Evolutionary conservation across 2,329 filamentous ascomycete species (phyloP).

Genomic region (Paecilomyces niveus): DNA sequence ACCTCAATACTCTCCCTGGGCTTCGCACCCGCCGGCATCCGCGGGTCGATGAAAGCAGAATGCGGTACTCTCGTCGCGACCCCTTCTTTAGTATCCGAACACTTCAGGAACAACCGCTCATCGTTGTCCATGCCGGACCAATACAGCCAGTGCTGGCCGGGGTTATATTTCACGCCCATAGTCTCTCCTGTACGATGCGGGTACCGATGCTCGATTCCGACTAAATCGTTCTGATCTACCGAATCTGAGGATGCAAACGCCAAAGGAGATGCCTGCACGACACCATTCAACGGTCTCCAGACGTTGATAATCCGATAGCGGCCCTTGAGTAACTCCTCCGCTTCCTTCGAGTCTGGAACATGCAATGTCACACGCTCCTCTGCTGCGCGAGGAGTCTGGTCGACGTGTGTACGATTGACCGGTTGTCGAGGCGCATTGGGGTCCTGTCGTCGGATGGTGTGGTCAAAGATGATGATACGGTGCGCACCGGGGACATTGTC

Average conservation of each 20-base stretch:
- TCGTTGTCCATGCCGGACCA: slow-evolving; percentile 68
- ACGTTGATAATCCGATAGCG: slow-evolving; percentile 83
- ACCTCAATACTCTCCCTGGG: slow-evolving; percentile 86
- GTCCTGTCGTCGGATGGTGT: slow-evolving; percentile 68
- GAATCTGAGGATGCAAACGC: slow-evolving; percentile 51
- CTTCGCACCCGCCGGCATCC: slow-evolving; percentile 61
- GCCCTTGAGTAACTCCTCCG: slow-evolving; percentile 56
- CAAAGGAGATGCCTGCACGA: slow-evolving; percentile 51
- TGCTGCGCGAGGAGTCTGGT: slow-evolving; percentile 66
- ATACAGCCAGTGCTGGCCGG: slow-evolving; percentile 67
- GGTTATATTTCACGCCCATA: slow-evolving; percentile 57
- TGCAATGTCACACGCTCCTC: slow-evolving; percentile 61
- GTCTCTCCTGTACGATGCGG: slow-evolving; percentile 66
- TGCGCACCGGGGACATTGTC: slow-evolving; percentile 59
- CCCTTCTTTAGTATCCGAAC: slow-evolving; percentile 59
- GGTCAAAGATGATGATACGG: slow-evolving; percentile 72
- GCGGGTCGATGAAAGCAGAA: slow-evolving; percentile 70
- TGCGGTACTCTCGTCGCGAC: slow-evolving; percentile 53
- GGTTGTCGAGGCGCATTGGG: slow-evolving; percentile 58
- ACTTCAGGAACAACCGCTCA: slow-evolving; percentile 71
- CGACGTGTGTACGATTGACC: slow-evolving; percentile 70
- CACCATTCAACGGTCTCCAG: slow-evolving; percentile 63
- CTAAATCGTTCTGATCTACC: slow-evolving; percentile 56
- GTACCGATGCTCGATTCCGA: slow-evolving; percentile 69
- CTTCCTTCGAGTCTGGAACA: slow-evolving; percentile 54